These are phyloP conservation scores for Chlamydomonas urium DNA, from an alignment of 139 green algal genomes.

Conservation along the genomic window DNA sequence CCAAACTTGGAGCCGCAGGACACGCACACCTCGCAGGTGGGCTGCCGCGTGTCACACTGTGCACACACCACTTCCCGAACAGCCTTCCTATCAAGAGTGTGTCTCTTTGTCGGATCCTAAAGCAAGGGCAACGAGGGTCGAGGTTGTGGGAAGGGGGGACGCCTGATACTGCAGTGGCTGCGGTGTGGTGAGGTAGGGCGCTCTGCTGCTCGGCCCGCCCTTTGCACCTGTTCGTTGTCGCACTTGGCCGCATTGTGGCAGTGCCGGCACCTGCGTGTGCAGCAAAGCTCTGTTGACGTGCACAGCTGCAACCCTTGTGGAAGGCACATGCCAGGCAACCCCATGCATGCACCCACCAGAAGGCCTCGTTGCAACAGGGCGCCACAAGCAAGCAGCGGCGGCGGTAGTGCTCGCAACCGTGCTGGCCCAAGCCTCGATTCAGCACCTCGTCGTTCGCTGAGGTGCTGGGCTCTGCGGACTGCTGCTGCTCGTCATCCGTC, in stretches of 20 bases:
- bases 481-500: too few species aligned
- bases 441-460: background rate
- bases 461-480: too few species aligned
- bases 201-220: background rate
- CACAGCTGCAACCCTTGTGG: background rate
- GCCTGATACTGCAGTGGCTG: background rate
- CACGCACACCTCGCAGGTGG: slow-evolving; percentile 51
- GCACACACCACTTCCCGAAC: slow-evolving; percentile 77
- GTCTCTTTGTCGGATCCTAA: slow-evolving; percentile 64
- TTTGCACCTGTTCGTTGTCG: slow-evolving; percentile 4
- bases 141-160: background rate
- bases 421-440: slow-evolving; percentile 13
- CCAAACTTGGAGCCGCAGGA: slow-evolving; percentile 74
- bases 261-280: background rate
- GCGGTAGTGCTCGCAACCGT: slow-evolving; percentile 79
- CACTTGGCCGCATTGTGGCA: slow-evolving; percentile 3
- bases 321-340: background rate
- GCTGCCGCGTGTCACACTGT: slow-evolving; percentile 68
- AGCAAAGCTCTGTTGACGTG: background rate
- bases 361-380: slow-evolving; percentile 76
- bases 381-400: slow-evolving; percentile 72
- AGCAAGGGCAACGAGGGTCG: background rate
- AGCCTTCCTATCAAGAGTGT: slow-evolving; percentile 73
- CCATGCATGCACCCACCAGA: slow-evolving; percentile 66
- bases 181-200: background rate